Conservation (phyloP, 2,329 filamentous ascomycete genomes). For the Aspergillus chevalieri region DNA sequence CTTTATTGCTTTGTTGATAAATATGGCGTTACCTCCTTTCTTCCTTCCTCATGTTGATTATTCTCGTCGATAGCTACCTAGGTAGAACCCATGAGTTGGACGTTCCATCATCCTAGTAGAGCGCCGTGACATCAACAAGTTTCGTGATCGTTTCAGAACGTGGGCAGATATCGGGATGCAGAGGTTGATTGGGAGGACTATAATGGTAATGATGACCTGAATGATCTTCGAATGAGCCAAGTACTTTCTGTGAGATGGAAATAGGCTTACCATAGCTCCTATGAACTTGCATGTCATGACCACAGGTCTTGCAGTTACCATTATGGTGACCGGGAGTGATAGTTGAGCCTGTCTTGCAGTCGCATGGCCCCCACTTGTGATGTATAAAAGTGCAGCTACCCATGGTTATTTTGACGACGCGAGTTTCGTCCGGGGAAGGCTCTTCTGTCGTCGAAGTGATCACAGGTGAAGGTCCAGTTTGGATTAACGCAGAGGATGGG, state of each 20-base stretch:
- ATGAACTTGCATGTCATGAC: not conserved
- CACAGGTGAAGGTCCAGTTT: no score
- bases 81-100: no score
- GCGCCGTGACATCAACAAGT: not conserved
- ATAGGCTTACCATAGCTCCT: not conserved
- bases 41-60: no score
- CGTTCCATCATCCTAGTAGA: no score
- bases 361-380: not conserved
- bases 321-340: not conserved
- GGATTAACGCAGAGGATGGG: no score
- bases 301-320: not conserved
- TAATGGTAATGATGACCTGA: not conserved
- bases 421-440: not conserved
- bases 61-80: no score
- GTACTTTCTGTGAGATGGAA: not conserved
- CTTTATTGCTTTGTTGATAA: no score
- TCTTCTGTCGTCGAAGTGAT: no score
- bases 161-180: not conserved
- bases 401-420: not conserved
- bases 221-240: not conserved
- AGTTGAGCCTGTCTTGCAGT: not conserved
- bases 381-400: not conserved
- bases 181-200: not conserved
- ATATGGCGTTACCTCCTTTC: no score
- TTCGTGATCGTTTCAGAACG: not conserved